These are phyloP conservation scores for Scenedesmus sp. DNA, from an alignment of 163 green algal species.

Conservation along the genomic window DNA sequence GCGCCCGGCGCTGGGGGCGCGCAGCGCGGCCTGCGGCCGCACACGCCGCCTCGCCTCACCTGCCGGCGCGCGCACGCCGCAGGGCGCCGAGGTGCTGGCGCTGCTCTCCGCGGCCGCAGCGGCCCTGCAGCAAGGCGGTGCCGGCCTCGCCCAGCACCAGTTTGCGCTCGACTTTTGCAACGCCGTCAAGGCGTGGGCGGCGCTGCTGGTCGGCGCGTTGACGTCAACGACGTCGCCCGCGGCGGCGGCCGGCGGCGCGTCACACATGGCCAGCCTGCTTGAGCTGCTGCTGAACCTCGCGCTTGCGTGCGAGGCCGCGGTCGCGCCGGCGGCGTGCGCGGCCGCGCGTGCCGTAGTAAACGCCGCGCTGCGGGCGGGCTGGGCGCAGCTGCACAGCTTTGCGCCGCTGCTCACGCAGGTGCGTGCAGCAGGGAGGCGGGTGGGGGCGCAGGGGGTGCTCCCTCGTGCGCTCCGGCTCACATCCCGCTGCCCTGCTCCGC, in stretches of 20 bases:
- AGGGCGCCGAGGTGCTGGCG: not conserved
- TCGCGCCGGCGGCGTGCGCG: constrained; percentile 12
- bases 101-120: constrained; percentile 17
- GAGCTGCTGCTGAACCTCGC: constrained; percentile 30
- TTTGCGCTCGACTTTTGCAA: constrained; percentile 14
- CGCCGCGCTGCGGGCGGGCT: not conserved
- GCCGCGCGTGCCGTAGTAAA: not conserved
- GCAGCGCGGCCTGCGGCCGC: too few relatives aligned
- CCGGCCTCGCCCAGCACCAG: not conserved
- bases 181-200: constrained; percentile 20
- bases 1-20: too few relatives aligned
- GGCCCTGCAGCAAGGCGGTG: constrained; percentile 5
- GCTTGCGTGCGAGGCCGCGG: not conserved
- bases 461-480: too few relatives aligned
- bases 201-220: not conserved
- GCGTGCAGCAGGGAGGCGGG: not conserved
- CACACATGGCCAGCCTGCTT: constrained; percentile 12
- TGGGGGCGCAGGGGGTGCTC: not conserved
- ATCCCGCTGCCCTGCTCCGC: not conserved
- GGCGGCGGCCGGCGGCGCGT: not conserved
- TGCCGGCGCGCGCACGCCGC: too few relatives aligned
- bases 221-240: too few relatives aligned
- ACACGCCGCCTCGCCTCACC: too few relatives aligned
- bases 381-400: not conserved
- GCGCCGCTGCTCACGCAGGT: constrained; percentile 28